phyloP scores from a whole-genome alignment of 345 rosid genomes.

The Linum trigynum region DNA sequence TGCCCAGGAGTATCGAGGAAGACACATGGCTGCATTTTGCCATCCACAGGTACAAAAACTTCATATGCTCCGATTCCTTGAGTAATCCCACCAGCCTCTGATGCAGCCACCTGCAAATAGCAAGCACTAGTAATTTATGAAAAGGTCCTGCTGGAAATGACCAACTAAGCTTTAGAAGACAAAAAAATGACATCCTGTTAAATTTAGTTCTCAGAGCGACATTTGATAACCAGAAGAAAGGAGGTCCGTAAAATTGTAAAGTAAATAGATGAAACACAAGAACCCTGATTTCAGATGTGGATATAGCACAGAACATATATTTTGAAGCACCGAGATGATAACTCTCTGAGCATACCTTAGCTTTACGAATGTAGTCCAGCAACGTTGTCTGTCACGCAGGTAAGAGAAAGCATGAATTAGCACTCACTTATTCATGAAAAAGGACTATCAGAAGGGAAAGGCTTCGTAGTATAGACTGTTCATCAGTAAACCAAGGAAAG shows the following conservation, averaged over 20 bases:
- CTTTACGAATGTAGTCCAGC: conserved; percentile 83
- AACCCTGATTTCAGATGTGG: neutral
- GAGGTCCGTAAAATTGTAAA: neutral
- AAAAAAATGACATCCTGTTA: conserved; percentile 7
- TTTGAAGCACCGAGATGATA: conserved; percentile 1
- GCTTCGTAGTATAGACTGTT: neutral
- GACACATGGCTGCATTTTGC: conserved; percentile 69
- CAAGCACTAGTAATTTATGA: conserved; percentile 17
- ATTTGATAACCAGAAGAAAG: neutral
- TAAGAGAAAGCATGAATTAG: conserved; percentile 26
- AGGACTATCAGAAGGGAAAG: neutral
- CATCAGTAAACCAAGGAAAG: neutral
- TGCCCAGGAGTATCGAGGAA: conserved; percentile 99
- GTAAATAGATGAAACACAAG: neutral
- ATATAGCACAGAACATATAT: conserved; percentile 5
- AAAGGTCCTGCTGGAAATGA: conserved; percentile 8
- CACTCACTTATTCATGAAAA: neutral
- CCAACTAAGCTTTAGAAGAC: neutral
- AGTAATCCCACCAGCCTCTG: conserved; percentile 97
- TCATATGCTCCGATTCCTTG: conserved; percentile 97
- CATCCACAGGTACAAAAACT: conserved; percentile 75
- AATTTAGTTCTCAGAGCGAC: neutral
- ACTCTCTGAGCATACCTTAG: conserved; percentile 57
- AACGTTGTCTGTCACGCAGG: conserved; percentile 75
- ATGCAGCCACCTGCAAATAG: conserved; percentile 71